phyloP scores from a whole-genome alignment of 345 rosid species.

The Dimocarpus longan region DNA sequence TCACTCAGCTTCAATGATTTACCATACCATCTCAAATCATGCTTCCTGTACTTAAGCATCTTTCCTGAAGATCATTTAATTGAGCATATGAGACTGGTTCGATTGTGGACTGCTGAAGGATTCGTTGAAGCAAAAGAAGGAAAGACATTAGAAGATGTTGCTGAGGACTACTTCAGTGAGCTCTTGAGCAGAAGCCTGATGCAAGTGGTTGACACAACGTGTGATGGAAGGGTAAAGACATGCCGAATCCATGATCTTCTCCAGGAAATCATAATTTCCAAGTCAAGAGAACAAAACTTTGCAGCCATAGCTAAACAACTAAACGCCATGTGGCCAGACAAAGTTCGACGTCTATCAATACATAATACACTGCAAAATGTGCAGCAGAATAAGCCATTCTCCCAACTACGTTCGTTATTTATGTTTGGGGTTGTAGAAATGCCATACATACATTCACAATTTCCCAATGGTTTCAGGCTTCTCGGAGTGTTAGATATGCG shows the following conservation, averaged over 20 bases:
- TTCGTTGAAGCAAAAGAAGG: slow-evolving; percentile 44
- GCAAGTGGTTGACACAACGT: slow-evolving; percentile 28
- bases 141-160: slow-evolving; percentile 46
- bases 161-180: slow-evolving; percentile 43
- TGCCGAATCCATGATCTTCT: slow-evolving; percentile 46
- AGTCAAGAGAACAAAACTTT: slow-evolving; percentile 44
- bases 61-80: slow-evolving; percentile 43
- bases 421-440: slow-evolving; percentile 30
- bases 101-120: slow-evolving; percentile 50
- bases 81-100: slow-evolving; percentile 27
- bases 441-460: neutral
- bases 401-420: slow-evolving; percentile 43
- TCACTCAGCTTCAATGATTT: slow-evolving; percentile 46
- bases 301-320: slow-evolving; percentile 29
- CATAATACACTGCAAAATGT: slow-evolving; percentile 23
- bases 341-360: slow-evolving; percentile 45
- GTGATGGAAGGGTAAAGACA: slow-evolving; percentile 35
- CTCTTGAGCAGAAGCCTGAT: slow-evolving; percentile 45
- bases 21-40: slow-evolving; percentile 44
- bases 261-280: slow-evolving; percentile 36
- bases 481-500: slow-evolving; percentile 44
- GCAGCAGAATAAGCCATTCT: slow-evolving; percentile 19
- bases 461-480: slow-evolving; percentile 27
- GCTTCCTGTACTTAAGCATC: slow-evolving; percentile 45
- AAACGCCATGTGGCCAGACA: slow-evolving; percentile 28